Evolutionary conservation across 1,284 basidiomycete genomes (phyloP), one percentile per base, ranked within the genome.

Genomic region (Rhodofomes roseus): DNA sequence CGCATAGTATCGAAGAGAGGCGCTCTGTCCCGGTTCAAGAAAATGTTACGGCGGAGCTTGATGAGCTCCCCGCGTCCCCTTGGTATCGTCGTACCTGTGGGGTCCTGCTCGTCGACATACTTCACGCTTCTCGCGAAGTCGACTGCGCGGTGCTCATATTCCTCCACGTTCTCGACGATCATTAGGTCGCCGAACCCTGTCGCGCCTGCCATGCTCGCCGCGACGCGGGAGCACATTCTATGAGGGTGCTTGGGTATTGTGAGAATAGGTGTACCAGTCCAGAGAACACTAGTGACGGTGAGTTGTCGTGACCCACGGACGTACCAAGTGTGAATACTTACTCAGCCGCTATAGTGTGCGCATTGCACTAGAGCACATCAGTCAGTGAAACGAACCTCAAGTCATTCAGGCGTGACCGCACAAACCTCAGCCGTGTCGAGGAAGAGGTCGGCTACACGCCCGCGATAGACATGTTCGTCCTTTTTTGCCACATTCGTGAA

Each of bases 211-310:
- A 86, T 81, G 63, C 81, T 82, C 31, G 85, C 82, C 0, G 79
- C 83, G 22, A 86, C 84, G 18, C 85, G 76, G 20, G 82, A 83
- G 58, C 81, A 82, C 83, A 87, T 85, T 68, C 85, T 87, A 66
- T 83, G 76, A 52, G 68, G 63, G 64, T 86, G 79, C 56, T 78
- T 79, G 4, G 84, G 81, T 76, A 77, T 84, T 9, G 85, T 85
- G 54, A 87, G 68, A 37, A 87, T 75, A 27, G 85, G 85, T 1
- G 85, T 86, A 8, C 81, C 83, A 1, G 80, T 76, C 85, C 85
- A 86, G 29, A 87, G 70, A 37, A 86, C 80, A 64, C 81, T 80
- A 46, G 31, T 39, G 31, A 34, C 50, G 34, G 34, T 18, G 23
- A 50, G 6, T 16, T 44, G 8, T 57, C 48, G 25, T 54, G 18